Conservation (phyloP, 352 stramenopile genomes). For the Phytopythium chamaehyphon region DNA sequence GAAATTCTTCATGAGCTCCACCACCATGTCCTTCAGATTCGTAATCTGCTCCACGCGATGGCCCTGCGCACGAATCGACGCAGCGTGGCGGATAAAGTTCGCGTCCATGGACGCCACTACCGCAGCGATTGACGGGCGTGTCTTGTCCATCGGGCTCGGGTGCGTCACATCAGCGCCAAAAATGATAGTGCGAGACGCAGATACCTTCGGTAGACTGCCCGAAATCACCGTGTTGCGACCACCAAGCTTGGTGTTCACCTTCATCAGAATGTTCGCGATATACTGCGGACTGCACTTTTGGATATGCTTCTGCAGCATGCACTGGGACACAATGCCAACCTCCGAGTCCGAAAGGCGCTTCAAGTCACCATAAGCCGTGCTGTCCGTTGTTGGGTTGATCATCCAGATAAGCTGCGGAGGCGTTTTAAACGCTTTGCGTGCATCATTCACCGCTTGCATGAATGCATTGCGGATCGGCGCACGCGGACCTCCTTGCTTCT, state of each 20-base stretch:
- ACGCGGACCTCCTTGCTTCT: slow-evolving; percentile 24
- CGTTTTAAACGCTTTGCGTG: slow-evolving; percentile 19
- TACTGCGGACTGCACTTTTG: slow-evolving; percentile 54
- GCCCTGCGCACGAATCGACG: slow-evolving; percentile 61
- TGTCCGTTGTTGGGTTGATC: slow-evolving; percentile 43
- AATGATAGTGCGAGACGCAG: slow-evolving; percentile 56
- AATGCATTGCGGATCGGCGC: slow-evolving; percentile 37
- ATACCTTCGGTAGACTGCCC: slow-evolving; percentile 38
- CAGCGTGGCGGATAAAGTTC: slow-evolving; percentile 66
- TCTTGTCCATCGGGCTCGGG: slow-evolving; percentile 65
- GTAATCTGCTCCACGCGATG: slow-evolving; percentile 77
- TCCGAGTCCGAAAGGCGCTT: slow-evolving; percentile 74
- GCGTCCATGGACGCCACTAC: slow-evolving; percentile 78
- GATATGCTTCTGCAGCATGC: slow-evolving; percentile 70
- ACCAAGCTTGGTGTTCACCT: slow-evolving; percentile 78
- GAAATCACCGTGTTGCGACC: slow-evolving; percentile 58
- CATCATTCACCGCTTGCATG: slow-evolving; percentile 27
- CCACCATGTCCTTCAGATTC: slow-evolving; percentile 58
- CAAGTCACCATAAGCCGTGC: slow-evolving; percentile 52
- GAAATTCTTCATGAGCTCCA: slow-evolving; percentile 73
- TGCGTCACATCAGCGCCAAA: slow-evolving; percentile 86
- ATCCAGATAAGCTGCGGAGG: slow-evolving; percentile 55
- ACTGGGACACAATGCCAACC: slow-evolving; percentile 72
- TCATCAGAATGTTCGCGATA: slow-evolving; percentile 71
- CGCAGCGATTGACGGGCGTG: slow-evolving; percentile 71